Evolutionary conservation across 1,139 yeast species (phyloP), one percentile per base, ranked within the genome.

Genomic region (Zygosaccharomyces pseudobailii): DNA sequence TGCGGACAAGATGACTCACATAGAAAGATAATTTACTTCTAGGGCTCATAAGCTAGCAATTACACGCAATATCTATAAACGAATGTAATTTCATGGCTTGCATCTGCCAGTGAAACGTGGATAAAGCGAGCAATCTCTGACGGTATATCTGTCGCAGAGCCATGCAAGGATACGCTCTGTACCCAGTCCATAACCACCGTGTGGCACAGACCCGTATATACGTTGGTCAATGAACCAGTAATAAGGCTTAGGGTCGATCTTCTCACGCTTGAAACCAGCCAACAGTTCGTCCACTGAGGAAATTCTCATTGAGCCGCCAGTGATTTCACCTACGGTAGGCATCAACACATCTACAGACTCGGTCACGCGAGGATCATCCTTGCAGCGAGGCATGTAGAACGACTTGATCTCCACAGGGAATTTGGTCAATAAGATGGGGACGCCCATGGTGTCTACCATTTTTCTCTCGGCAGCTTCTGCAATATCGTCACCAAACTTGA

Each of bases 401-500:
- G 97, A 88, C 73, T 94, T 92, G 74, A 92, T 87, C 69, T 85
- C 97, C 46, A 88, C 89, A 47, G 99, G 99, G 92, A 92, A 92
- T 62, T 92, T 80, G 52, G 82, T 92, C 68, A 92, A 81, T 60
- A 92, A 77, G 58, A 92, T 90, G 56, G 99, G 99, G 55, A 78
- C 84, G 63, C 90, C 90, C 66, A 94, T 86, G 51, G 86, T 79
- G 68, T 92, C 99, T 35, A 96, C 89, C 98, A 92, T 92, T 71
- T 84, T 87, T 69, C 99, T 87, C 77, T 92, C 99, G 50, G 97
- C 97, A 47, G 98, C 98, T 74, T 92, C 99, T 52, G 98, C 97
- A 55, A 92, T 94, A 69, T 92, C 99, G 67, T 94, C 99, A 69
- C 99, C 99, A 61, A 94, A 94, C 71, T 84, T 80, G 82, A 90